These are phyloP conservation scores for Stephania cephalantha DNA, from an alignment of 164 flowering plant genomes.

Conservation along the genomic window DNA sequence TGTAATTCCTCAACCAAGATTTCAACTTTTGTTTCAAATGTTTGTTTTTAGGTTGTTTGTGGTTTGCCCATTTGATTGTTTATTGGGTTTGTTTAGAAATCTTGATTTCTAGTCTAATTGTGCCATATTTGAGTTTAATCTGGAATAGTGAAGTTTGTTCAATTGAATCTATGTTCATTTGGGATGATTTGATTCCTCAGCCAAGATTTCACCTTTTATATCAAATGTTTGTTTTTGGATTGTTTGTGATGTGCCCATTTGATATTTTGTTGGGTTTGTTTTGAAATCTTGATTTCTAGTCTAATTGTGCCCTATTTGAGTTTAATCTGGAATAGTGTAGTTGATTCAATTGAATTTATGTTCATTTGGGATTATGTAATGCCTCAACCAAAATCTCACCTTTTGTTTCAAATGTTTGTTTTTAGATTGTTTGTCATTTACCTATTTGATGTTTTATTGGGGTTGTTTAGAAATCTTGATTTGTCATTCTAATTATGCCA, in stretches of 20 bases:
- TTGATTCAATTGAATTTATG: neutral
- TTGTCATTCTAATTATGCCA: too few species aligned
- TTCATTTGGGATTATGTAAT: neutral
- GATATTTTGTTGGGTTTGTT: too few species aligned
- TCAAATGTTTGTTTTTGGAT: too few species aligned
- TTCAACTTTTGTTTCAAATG: neutral
- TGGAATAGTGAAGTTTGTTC: neutral
- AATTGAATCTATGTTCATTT: neutral
- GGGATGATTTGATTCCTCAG: neutral
- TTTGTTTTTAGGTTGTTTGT: neutral
- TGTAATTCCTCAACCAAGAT: slow-evolving; percentile 30
- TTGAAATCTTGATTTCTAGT: too few species aligned
- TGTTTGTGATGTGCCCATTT: too few species aligned
- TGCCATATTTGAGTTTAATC: neutral
- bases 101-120: too few species aligned
- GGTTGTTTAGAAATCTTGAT: too few species aligned
- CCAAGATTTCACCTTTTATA: neutral
- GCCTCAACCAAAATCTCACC: neutral
- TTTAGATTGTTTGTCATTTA: too few species aligned
- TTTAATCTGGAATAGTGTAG: too few species aligned
- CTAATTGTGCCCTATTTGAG: too few species aligned
- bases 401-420: too few species aligned
- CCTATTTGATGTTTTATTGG: too few species aligned
- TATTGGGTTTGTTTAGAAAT: neutral
- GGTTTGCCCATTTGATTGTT: neutral